Percentiles rank a stretch among this genome's conserved stretches.
Conservation (phyloP, 73 alveolate species). For the Diophrys appendiculata region DNA sequence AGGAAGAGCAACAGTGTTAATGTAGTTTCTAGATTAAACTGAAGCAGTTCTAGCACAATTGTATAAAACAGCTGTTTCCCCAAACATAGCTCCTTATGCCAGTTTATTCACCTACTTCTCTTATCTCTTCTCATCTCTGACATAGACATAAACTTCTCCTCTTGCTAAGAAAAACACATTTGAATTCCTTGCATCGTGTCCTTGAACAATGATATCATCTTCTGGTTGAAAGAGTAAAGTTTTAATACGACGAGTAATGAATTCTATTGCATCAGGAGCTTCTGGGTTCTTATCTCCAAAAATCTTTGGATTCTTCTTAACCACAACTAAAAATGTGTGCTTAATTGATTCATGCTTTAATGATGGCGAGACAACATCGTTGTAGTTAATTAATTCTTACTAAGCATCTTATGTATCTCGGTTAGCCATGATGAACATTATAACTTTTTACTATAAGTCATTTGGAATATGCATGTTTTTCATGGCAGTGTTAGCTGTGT, state of each 20-base stretch:
- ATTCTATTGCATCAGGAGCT: background rate
- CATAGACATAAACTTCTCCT: constrained; percentile 24
- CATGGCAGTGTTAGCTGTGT: constrained; percentile 51
- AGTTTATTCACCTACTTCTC: constrained; percentile 32
- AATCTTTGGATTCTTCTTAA: too few relatives aligned
- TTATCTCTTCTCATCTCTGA: constrained; percentile 12
- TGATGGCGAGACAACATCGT: background rate
- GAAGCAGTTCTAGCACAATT: constrained; percentile 83
- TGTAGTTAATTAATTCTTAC: background rate
- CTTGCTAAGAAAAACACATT: constrained; percentile 19
- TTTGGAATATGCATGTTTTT: constrained; percentile 62
- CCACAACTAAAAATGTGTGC: too few relatives aligned
- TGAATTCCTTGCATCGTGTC: constrained; percentile 18
- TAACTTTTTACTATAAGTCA: constrained; percentile 20
- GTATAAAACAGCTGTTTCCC: constrained; percentile 80
- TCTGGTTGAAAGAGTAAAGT: constrained; percentile 34
- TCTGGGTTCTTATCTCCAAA: too few relatives aligned
- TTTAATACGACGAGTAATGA: background rate
- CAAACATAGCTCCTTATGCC: constrained; percentile 57
- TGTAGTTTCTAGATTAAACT: constrained; percentile 65
- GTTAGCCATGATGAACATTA: background rate
- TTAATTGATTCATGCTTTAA: background rate
- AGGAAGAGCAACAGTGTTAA: constrained; percentile 61
- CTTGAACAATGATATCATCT: constrained; percentile 63
- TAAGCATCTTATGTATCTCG: background rate